Evolutionary conservation across 345 rosid genomes (phyloP), one percentile per base, ranked within the genome.

Genomic region (Pistacia vera): DNA sequence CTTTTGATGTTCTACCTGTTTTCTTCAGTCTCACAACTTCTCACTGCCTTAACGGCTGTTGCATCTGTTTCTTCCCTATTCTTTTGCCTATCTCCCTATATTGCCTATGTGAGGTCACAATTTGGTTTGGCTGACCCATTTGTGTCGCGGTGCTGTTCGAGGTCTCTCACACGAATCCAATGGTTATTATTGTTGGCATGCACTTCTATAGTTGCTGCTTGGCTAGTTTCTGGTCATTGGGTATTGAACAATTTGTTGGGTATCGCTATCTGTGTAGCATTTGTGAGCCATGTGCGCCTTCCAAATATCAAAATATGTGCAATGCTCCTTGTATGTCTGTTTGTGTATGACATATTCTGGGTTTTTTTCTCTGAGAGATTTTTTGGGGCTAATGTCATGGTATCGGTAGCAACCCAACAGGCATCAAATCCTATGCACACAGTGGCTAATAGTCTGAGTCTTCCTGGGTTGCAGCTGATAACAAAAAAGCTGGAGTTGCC

Each of bases 351-450:
- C 84, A 93, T 96, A 65, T 96, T 96, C 83, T 96, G 99, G 99
- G 99, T 96, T 74, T 96, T 96, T 90, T 96, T 88, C 88, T 93
- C 99, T 20, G 98, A 96, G 87, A 93, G 94, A 79, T 89, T 92
- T 85, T 96, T 96, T 82, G 99, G 99, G 78, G 97, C 95, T 75
- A 96, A 93, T 63, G 99, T 96, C 75, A 96, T 96, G 99, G 98
- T 96, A n/a, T 86, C 98, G 1, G 99, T 96, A 64, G 99, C 98
- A 67, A 96, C 97, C 28, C 97, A 93, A 67, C 95, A 92, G 80
- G 99, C 99, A 41, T 91, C 95, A 35, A 96, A 93, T 83, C 99
- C 99, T 3, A 94, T 93, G 78, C 98, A 93, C 80, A 93, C 98
- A 0, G 97, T 93, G 51, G 99, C 97, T 48, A 88, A 88, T 82